Conservation (phyloP, 495 filamentous ascomycete species). For the Penicillium steckii region DNA sequence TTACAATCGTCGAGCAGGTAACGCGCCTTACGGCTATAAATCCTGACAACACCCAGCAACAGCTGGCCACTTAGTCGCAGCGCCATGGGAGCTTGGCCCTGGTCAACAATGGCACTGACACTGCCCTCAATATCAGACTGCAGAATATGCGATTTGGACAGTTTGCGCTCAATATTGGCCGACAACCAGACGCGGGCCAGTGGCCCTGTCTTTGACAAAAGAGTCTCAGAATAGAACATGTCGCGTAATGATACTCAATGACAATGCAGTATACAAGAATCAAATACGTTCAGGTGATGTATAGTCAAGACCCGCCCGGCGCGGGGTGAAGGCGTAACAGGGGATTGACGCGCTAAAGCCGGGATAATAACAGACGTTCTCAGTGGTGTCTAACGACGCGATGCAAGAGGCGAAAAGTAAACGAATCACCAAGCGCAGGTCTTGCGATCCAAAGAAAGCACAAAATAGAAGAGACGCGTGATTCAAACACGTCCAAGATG, state of each 20-base stretch:
- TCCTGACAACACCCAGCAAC: conserved; percentile 90
- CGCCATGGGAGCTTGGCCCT: conserved; percentile 92
- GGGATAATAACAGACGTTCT: conserved; percentile 37
- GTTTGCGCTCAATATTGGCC: conserved; percentile 94
- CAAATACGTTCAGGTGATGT: conserved; percentile 10
- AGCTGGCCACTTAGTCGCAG: conserved; percentile 91
- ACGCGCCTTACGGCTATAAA: conserved; percentile 94
- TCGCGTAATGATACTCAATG: conserved; percentile 25
- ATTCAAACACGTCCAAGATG: conserved; percentile 13
- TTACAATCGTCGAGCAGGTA: conserved; percentile 97
- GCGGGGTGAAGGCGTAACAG: conserved; percentile 37
- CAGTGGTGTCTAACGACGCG: conserved; percentile 12
- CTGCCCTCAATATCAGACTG: conserved; percentile 91
- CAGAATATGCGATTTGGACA: conserved; percentile 90
- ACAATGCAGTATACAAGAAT: conserved; percentile 7
- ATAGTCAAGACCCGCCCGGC: conserved; percentile 36
- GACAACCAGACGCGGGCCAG: conserved; percentile 97
- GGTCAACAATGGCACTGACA: conserved; percentile 89
- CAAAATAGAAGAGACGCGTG: background rate
- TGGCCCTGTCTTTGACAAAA: conserved; percentile 94
- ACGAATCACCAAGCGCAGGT: too few relatives aligned
- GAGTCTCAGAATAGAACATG: conserved; percentile 98
- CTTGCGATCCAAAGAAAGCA: conserved; percentile 3
- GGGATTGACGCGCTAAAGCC: conserved; percentile 38
- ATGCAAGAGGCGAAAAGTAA: background rate